Evolutionary conservation across 2,329 filamentous ascomycete species (phyloP).

Genomic region (Triangularia setosa): DNA sequence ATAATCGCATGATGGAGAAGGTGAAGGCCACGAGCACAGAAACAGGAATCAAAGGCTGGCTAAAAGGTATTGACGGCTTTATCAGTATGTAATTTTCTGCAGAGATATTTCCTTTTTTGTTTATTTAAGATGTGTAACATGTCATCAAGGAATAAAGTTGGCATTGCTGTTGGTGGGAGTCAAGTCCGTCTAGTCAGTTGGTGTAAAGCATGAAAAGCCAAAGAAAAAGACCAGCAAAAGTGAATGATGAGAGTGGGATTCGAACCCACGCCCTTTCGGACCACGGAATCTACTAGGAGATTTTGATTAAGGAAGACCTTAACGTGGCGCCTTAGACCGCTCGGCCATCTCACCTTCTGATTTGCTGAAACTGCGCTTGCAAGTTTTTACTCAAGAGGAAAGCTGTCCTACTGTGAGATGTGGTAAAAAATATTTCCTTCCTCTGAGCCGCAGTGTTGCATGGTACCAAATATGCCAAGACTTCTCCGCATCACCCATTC

Average conservation of each 20-base stretch:
- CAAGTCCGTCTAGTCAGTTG: too few relatives aligned
- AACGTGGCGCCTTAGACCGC: conserved; percentile 22
- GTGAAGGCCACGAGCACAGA: background rate
- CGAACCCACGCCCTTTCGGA: conserved; percentile 25
- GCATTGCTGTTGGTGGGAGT: too few relatives aligned
- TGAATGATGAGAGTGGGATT: conserved; percentile 25
- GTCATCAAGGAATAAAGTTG: too few relatives aligned
- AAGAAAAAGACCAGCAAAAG: conserved; percentile 1
- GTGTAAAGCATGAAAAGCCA: background rate
- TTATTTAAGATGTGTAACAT: too few relatives aligned
- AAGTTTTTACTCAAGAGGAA: background rate
- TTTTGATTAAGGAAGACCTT: conserved; percentile 17
- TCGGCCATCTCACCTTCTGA: conserved; percentile 14
- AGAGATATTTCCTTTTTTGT: too few relatives aligned
- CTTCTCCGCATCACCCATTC: background rate
- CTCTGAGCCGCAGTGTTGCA: background rate
- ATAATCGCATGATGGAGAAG: background rate
- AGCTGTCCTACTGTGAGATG: background rate
- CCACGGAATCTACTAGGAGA: conserved; percentile 15
- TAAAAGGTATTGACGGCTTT: background rate
- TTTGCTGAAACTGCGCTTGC: background rate
- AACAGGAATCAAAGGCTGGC: background rate
- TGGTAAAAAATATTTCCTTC: background rate
- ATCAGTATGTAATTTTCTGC: background rate
- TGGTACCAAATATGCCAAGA: background rate